Evolutionary conservation across 1,139 yeast genomes (phyloP).

Genomic region (Suhomyces bolitotheri): DNA sequence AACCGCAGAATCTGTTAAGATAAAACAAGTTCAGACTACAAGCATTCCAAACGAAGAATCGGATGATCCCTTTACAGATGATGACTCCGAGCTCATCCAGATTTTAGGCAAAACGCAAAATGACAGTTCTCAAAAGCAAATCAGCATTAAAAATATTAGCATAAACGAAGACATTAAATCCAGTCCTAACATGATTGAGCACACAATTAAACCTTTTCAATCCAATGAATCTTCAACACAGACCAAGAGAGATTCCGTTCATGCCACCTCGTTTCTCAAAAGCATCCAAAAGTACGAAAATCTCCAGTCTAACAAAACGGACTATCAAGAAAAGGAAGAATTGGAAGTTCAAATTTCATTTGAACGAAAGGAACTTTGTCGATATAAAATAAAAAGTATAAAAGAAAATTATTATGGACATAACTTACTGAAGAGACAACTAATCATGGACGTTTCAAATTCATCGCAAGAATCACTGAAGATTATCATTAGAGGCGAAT

Average conservation of each 20-base stretch:
- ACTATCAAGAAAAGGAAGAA: conserved; percentile 15
- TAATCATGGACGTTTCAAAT: conserved; percentile 50
- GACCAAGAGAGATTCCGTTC: conserved; percentile 22
- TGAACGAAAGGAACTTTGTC: conserved; percentile 44
- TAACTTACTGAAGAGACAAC: conserved; percentile 34
- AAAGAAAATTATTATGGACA: conserved; percentile 29
- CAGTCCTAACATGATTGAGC: not conserved
- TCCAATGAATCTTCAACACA: conserved; percentile 5
- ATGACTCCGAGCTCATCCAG: conserved; percentile 19
- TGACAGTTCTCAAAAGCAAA: not conserved
- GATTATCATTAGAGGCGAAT: conserved; percentile 51
- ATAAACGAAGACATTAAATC: not conserved
- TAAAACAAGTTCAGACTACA: not conserved
- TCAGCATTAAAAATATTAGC: not conserved
- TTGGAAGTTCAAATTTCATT: conserved; percentile 48
- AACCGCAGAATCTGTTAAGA: not conserved
- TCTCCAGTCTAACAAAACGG: conserved; percentile 13
- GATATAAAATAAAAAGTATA: conserved; percentile 50
- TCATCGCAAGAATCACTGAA: conserved; percentile 31
- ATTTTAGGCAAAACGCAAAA: conserved; percentile 2
- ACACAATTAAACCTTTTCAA: conserved; percentile 1
- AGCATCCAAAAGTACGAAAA: conserved; percentile 29
- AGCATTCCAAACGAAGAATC: conserved; percentile 8
- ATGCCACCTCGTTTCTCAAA: conserved; percentile 29
- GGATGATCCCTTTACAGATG: conserved; percentile 36